A percentile compares a stretch with the other conserved stretches of the same genome.
phyloP scores from a whole-genome alignment of 257 asterid genomes.

The Penstemon newberryi region DNA sequence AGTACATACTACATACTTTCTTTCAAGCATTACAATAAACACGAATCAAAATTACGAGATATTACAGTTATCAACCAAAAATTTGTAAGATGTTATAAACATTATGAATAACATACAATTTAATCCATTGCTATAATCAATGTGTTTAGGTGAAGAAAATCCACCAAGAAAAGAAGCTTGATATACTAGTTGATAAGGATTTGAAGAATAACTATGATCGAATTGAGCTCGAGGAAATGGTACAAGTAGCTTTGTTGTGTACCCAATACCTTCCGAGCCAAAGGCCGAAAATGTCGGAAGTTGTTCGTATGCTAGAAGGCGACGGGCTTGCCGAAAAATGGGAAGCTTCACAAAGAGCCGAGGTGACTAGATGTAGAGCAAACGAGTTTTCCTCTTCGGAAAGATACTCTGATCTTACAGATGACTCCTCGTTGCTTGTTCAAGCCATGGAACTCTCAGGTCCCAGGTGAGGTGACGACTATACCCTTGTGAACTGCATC shows the following conservation, averaged over 20 bases:
- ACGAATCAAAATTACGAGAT: too few species aligned
- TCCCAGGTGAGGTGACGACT: constrained; percentile 55
- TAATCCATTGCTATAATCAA: too few species aligned
- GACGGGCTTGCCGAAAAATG: constrained; percentile 96
- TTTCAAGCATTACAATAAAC: too few species aligned
- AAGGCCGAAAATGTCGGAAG: constrained; percentile 95
- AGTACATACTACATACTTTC: background rate
- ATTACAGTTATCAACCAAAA: too few species aligned
- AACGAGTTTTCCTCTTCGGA: constrained; percentile 83
- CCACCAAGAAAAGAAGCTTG: constrained; percentile 86
- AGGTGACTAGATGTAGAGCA: constrained; percentile 58
- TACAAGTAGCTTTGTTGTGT: constrained; percentile 85
- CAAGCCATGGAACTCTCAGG: constrained; percentile 99
- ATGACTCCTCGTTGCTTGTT: constrained; percentile 80
- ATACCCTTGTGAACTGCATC: background rate
- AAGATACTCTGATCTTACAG: constrained; percentile 92
- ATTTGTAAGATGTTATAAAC: too few species aligned
- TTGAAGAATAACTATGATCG: constrained; percentile 60
- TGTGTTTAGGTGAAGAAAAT: constrained; percentile 72
- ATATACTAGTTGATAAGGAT: constrained; percentile 74
- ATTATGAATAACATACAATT: background rate
- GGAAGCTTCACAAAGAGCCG: constrained; percentile 92
- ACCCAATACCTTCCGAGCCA: constrained; percentile 84
- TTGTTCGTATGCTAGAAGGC: constrained; percentile 93
- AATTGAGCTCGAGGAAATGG: constrained; percentile 86